Evolutionary conservation across 1,139 yeast species (phyloP), one percentile per base, ranked within the genome.

Genomic region (Taiozyma sp.): DNA sequence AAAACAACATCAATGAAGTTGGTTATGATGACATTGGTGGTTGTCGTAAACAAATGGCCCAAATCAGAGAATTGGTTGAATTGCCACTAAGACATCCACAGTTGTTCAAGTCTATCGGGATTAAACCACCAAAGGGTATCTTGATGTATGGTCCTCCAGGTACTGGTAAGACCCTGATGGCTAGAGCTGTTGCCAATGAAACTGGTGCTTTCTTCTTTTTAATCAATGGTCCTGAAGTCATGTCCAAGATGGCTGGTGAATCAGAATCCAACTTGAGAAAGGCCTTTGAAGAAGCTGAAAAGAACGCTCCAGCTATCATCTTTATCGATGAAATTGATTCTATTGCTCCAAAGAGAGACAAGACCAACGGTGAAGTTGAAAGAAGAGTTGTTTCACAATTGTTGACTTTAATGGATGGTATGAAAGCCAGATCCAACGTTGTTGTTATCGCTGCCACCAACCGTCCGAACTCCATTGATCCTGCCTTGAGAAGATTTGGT

Each of bases 171-270:
- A 90, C 97, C n/a, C 79, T 93, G 60, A 91, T 93, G 97, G 99
- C 99, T 3, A 84, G 99, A 69, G 99, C 99, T 11, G 99, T 93
- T 50, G 99, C 99, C 47, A 93, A 93, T 64, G 99, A 93, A 73
- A 93, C 99, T 30, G 99, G 99, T 65, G 99, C 99, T 1, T 93
- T 93, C 70, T 93, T 93, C 81, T 93, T 93, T 70, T 80, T 93
- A 66, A 93, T 93, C 69, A 93, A 93, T 68, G 99, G 99, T 71
- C 99, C 99, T n/a, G 99, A 93, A 74, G 95, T 93, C 67, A 93
- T 93, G 99, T 90, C 98, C 51, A 93, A 93, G 75, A 93, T 93
- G 99, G 99, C 99, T 46, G 99, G 99, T 76, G 99, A 93, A 73
- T 89, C 97, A 24, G 99, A 93, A 75, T 88, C 96, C 43, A 93